phyloP scores from a whole-genome alignment of 306 rosid genomes.

The Trifolium repens region DNA sequence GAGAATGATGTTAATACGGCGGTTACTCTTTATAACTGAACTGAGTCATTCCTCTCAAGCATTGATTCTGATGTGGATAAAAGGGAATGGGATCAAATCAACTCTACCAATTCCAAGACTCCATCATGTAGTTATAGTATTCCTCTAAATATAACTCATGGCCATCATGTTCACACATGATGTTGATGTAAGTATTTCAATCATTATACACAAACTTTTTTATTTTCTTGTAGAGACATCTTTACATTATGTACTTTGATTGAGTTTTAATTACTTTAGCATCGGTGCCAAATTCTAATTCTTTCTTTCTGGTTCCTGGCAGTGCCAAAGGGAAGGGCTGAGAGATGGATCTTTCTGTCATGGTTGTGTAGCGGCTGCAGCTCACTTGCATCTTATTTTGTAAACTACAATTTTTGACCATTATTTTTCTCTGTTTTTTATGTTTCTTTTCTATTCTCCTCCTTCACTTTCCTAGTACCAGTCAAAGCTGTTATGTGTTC shows the following conservation, averaged over 20 bases:
- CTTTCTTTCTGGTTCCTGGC: not conserved
- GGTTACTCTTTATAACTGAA: not conserved
- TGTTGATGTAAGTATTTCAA: not conserved
- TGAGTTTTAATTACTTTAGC: not conserved
- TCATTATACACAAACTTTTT: not conserved
- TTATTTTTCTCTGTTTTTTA: not conserved
- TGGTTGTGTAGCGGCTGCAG: not conserved
- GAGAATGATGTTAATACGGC: too few relatives aligned
- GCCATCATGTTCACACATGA: too few relatives aligned
- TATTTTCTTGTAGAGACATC: not conserved
- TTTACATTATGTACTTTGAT: constrained; percentile 3
- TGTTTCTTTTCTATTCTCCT: not conserved
- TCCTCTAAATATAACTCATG: not conserved
- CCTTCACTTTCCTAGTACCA: not conserved
- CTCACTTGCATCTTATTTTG: not conserved
- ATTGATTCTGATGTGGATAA: constrained; percentile 4
- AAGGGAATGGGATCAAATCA: not conserved
- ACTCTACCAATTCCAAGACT: not conserved
- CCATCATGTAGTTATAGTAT: not conserved
- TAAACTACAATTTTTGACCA: not conserved
- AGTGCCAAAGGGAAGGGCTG: not conserved
- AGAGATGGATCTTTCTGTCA: not conserved
- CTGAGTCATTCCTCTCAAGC: not conserved
- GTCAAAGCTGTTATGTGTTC: too few relatives aligned
- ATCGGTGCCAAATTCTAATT: not conserved